Percentiles rank a stretch among this genome's conserved stretches.
phyloP scores from a whole-genome alignment of 441 rosid genomes.

The Geranium incanum region DNA sequence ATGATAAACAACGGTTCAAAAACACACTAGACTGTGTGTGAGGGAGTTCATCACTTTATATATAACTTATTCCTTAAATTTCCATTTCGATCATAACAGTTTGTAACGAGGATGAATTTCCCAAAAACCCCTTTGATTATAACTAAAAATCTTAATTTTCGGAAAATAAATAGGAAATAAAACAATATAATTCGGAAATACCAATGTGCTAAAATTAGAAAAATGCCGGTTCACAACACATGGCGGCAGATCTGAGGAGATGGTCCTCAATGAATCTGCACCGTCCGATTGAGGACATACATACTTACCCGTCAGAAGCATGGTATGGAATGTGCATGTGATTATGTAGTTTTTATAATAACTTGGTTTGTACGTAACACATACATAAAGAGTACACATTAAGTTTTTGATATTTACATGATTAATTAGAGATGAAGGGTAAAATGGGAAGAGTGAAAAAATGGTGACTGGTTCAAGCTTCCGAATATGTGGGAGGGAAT shows the following conservation, averaged over 20 bases:
- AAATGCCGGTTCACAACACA: constrained; percentile 14
- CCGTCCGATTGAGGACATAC: constrained; percentile 21
- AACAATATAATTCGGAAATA: constrained; percentile 19
- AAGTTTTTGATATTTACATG: too few species aligned
- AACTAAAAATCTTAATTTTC: neutral
- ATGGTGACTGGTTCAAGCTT: too few species aligned
- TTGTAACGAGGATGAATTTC: constrained; percentile 16
- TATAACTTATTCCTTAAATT: constrained; percentile 24
- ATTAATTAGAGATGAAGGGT: too few species aligned
- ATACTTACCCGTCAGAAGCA: neutral
- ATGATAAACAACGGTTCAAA: neutral
- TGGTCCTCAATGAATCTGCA: constrained; percentile 12
- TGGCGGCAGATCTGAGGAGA: constrained; percentile 16
- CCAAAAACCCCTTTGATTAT: constrained; percentile 11
- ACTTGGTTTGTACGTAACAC: too few species aligned
- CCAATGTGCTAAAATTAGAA: constrained; percentile 24
- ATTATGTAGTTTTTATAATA: neutral
- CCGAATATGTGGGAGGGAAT: too few species aligned
- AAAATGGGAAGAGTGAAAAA: too few species aligned
- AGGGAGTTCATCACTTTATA: neutral
- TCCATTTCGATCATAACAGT: constrained; percentile 27
- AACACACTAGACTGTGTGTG: constrained; percentile 7
- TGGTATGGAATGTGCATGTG: neutral
- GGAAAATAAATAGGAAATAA: neutral
- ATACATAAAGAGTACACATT: too few species aligned